Evolutionary conservation across 768 basidiomycete species (phyloP), one percentile per base, ranked within the genome.

Genomic region (Leccinum arenicola): DNA sequence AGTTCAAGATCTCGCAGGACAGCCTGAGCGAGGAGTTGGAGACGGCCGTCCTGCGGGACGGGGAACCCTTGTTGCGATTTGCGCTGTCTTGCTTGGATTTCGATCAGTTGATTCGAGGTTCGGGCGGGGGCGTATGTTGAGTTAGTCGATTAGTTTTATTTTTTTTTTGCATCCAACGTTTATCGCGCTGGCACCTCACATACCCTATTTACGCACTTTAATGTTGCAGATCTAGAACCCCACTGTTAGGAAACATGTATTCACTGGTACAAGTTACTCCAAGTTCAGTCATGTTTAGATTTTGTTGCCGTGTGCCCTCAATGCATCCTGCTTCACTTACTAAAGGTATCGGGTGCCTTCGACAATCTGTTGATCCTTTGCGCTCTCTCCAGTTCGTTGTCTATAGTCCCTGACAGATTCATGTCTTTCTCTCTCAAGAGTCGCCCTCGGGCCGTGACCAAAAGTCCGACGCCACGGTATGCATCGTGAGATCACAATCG

Each of bases 401-500:
- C 87, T 84, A 68, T 91, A 93, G 49, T 84, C 88, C 48, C 76
- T 83, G 19, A 92, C 92, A 0, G 87, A 89, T n/a, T 78, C 78
- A 1, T 91, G 92, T 61, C 80, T 82, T 70, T 93, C 89, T 12
- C 84, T 92, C 62, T 88, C 89, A 55, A 91, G 92, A 3, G 91
- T 93, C 10, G 86, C 87, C 50, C 91, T 84, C 38, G 92, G 76
- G 14, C 88, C 91, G 68, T 93, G 92, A 31, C 84, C 83, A 92
- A 72, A 90, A 91, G 72, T 93, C 90, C 66, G 91, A 92, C 12
- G 84, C 91, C 12, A 90, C 91, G 19, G 86, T 83, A 65, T 94
- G 93, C 14, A 81, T 89, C 43, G 50, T 56, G 29, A 63, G 61
- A 47, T 55, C 21, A 1, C 51, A 43, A 17, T 3, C 27, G 21